Conservation (phyloP, 2,329 filamentous ascomycete species). For the Colletotrichum sp. region DNA sequence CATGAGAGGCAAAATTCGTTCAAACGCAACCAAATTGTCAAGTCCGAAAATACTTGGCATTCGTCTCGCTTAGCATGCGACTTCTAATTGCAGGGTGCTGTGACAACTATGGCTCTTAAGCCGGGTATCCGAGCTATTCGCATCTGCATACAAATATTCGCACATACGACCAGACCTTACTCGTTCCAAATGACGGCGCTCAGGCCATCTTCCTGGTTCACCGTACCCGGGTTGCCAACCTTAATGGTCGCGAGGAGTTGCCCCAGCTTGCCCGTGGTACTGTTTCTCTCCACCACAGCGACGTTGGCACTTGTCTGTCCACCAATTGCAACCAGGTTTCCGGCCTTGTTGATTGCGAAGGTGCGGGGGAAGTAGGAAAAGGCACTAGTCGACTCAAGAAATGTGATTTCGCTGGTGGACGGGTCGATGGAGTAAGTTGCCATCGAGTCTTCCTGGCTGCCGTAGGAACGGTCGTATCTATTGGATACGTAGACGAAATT, state of each 20-base stretch:
- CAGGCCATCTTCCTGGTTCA: slow-evolving; percentile 51
- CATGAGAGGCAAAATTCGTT: background rate
- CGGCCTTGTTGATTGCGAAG: slow-evolving; percentile 64
- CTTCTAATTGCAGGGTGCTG: background rate
- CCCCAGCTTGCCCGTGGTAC: slow-evolving; percentile 59
- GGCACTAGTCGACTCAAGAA: slow-evolving; percentile 59
- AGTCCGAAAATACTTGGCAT: background rate
- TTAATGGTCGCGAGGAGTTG: slow-evolving; percentile 44
- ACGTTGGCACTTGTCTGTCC: slow-evolving; percentile 66
- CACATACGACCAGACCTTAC: slow-evolving; percentile 27
- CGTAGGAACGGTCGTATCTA: slow-evolving; percentile 64
- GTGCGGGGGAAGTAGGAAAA: slow-evolving; percentile 67
- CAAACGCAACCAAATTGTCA: background rate
- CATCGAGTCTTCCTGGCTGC: slow-evolving; percentile 59
- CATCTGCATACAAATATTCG: background rate
- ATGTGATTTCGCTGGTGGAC: slow-evolving; percentile 52
- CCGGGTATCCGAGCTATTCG: background rate
- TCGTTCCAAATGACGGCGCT: slow-evolving; percentile 55
- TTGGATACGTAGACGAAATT: slow-evolving; percentile 67
- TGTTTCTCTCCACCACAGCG: slow-evolving; percentile 61
- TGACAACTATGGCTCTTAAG: background rate
- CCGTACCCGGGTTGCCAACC: slow-evolving; percentile 43
- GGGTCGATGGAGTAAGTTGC: slow-evolving; percentile 54
- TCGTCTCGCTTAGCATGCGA: background rate
- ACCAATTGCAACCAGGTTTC: slow-evolving; percentile 66